Conservation (phyloP, 345 rosid species). For the Pelargonium nanum region DNA sequence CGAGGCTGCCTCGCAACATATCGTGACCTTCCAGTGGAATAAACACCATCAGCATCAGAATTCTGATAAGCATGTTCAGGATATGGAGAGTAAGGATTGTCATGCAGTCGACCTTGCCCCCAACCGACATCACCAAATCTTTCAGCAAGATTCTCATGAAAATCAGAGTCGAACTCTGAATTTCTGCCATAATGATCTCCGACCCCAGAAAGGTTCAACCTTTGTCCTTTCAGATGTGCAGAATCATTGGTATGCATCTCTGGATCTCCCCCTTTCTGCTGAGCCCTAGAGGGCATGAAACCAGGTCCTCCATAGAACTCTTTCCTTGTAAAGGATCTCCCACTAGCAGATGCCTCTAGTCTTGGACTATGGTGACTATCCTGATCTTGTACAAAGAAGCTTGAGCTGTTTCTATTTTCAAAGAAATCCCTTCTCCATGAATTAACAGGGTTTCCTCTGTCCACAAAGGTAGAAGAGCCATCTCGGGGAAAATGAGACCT, state of each 20-base stretch:
- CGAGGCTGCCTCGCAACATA: slow-evolving; percentile 87
- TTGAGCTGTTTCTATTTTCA: slow-evolving; percentile 48
- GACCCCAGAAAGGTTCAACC: slow-evolving; percentile 65
- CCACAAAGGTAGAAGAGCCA: slow-evolving; percentile 45
- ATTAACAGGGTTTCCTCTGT: slow-evolving; percentile 43
- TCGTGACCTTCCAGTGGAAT: slow-evolving; percentile 68
- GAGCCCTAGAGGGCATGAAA: slow-evolving; percentile 30
- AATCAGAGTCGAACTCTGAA: slow-evolving; percentile 53
- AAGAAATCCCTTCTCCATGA: slow-evolving; percentile 71
- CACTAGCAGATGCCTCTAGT: slow-evolving; percentile 36
- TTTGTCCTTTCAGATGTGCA: slow-evolving; percentile 37
- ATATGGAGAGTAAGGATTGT: slow-evolving; percentile 42
- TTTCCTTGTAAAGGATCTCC: slow-evolving; percentile 42
- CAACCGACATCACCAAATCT: slow-evolving; percentile 59
- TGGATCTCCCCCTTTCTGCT: slow-evolving; percentile 44
- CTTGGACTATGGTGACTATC: slow-evolving; percentile 48
- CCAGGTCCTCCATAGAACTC: slow-evolving; percentile 58
- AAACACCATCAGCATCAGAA: slow-evolving; percentile 54
- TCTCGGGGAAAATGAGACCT: slow-evolving; percentile 45
- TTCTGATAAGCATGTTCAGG: slow-evolving; percentile 51
- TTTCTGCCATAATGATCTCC: slow-evolving; percentile 54
- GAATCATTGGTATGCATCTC: slow-evolving; percentile 46
- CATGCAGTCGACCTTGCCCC: slow-evolving; percentile 47
- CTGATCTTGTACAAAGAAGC: slow-evolving; percentile 34
- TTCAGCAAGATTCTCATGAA: slow-evolving; percentile 53